These are phyloP conservation scores for Penicillium sp. DNA, from an alignment of 2,329 filamentous ascomycete genomes.

Conservation along the genomic window DNA sequence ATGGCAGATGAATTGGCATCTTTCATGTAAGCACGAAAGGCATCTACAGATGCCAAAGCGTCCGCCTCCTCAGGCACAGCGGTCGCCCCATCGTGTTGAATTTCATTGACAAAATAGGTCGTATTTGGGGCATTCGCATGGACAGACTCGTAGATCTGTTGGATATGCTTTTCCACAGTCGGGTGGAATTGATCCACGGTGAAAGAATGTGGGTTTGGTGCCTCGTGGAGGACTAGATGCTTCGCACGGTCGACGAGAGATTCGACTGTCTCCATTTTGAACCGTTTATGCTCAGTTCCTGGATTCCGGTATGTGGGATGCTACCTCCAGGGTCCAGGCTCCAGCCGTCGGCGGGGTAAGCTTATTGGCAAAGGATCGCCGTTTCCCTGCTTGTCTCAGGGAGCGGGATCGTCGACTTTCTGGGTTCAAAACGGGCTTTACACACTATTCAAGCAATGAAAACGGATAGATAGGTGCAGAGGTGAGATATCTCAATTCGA, in stretches of 20 bases:
- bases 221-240: slow-evolving; percentile 15
- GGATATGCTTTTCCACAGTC: slow-evolving; percentile 32
- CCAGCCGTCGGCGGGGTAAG: not conserved
- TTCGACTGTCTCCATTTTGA: slow-evolving; percentile 21
- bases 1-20: slow-evolving; percentile 44
- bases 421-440: too few relatives aligned
- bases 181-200: slow-evolving; percentile 29
- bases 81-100: slow-evolving; percentile 19
- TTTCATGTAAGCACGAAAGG: slow-evolving; percentile 49
- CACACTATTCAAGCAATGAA: too few relatives aligned
- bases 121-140: slow-evolving; percentile 16
- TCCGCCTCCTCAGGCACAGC: not conserved
- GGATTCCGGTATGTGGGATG: not conserved
- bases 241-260: slow-evolving; percentile 20
- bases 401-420: not conserved
- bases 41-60: slow-evolving; percentile 35
- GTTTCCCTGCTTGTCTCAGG: slow-evolving; percentile 3
- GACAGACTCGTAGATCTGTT: slow-evolving; percentile 35
- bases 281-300: not conserved
- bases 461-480: too few relatives aligned
- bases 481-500: too few relatives aligned
- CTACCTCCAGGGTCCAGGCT: too few relatives aligned
- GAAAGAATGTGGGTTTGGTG: not conserved
- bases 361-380: not conserved
- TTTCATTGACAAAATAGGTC: slow-evolving; percentile 23